phyloP scores from a whole-genome alignment of 2,329 filamentous ascomycete genomes.

The Capronia americana region DNA sequence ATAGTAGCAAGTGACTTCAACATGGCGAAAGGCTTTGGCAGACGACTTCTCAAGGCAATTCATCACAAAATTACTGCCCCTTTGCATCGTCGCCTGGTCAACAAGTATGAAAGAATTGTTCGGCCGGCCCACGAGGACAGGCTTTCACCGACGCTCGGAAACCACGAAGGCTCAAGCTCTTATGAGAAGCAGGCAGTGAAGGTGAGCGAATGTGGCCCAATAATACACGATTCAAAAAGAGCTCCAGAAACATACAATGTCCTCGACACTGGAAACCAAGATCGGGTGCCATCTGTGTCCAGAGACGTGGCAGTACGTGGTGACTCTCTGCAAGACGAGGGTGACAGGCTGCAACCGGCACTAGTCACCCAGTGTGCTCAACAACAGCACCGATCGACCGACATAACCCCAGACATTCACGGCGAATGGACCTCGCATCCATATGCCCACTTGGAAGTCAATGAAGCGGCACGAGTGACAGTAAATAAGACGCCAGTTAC shows the following conservation, averaged over 20 bases:
- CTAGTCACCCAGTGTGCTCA: not conserved
- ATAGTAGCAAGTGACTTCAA: not conserved
- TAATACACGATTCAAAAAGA: not conserved
- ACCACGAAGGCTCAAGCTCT: not conserved
- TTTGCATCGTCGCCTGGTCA: not conserved
- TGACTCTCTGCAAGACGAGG: not conserved
- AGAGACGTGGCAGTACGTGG: not conserved
- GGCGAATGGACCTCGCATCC: not conserved
- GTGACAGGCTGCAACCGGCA: not conserved
- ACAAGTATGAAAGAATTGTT: not conserved
- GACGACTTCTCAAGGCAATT: not conserved
- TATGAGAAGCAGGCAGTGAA: not conserved
- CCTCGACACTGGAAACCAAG: not conserved
- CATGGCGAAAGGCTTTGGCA: not conserved
- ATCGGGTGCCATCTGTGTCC: not conserved
- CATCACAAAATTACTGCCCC: not conserved
- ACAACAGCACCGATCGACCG: not conserved
- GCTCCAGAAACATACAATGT: not conserved
- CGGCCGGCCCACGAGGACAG: not conserved
- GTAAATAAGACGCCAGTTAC: not conserved
- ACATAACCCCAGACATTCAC: not conserved
- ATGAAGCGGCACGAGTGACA: not conserved
- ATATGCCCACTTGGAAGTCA: not conserved
- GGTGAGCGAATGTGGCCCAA: not conserved
- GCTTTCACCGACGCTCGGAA: not conserved